A percentile compares a stretch with the other conserved stretches of the same genome.
These are phyloP conservation scores for Voacanga thouarsii DNA, from an alignment of 257 asterid species.

Conservation along the genomic window DNA sequence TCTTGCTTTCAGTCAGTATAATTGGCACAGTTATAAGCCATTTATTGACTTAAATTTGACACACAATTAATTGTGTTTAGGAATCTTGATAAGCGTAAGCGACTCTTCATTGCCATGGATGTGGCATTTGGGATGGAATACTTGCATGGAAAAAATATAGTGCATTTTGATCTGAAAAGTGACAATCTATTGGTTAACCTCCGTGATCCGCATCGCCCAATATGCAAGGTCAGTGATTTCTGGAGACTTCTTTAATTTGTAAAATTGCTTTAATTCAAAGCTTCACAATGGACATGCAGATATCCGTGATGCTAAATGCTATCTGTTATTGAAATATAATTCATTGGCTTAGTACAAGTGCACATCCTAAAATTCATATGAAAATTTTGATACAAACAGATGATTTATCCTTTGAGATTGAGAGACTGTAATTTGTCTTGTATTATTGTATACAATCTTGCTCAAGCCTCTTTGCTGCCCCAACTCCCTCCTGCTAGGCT, in stretches of 20 bases:
- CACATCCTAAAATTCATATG: neutral
- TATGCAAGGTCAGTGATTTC: slow-evolving; percentile 78
- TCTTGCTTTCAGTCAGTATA: neutral
- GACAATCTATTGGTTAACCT: slow-evolving; percentile 96
- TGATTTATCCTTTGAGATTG: neutral
- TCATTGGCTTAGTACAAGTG: neutral
- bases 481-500: neutral
- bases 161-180: slow-evolving; percentile 96
- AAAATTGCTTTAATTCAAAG: neutral
- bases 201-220: slow-evolving; percentile 98
- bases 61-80: slow-evolving; percentile 31
- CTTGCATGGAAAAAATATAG: slow-evolving; percentile 92
- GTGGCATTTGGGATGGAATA: slow-evolving; percentile 99
- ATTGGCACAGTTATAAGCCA: neutral
- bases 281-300: neutral
- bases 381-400: neutral
- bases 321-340: neutral
- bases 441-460: neutral
- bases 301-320: no score
- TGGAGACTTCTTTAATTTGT: neutral
- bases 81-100: slow-evolving; percentile 87
- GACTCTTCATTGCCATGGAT: slow-evolving; percentile 91
- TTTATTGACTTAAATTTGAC: neutral
- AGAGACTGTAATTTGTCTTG: neutral
- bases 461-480: neutral